Conservation (phyloP, 2,329 filamentous ascomycete genomes). For the Xylariales sp. region DNA sequence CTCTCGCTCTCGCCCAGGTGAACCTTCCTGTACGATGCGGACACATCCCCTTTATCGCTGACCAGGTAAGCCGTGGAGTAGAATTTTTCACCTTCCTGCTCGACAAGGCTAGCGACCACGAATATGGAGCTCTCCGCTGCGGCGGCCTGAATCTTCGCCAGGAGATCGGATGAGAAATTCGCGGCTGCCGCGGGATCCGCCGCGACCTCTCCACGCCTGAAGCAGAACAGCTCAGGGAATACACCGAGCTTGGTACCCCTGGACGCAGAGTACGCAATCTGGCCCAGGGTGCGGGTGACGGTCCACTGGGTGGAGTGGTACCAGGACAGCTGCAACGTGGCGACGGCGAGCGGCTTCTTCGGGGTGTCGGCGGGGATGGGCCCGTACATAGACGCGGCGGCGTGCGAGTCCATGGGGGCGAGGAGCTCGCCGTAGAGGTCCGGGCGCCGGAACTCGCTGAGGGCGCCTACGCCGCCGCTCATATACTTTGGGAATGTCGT, state of each 20-base stretch:
- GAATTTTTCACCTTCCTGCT: not conserved
- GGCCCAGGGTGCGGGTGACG: not conserved
- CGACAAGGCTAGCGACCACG: constrained; percentile 2
- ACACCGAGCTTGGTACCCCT: not conserved
- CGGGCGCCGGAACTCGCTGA: not conserved
- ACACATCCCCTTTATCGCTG: not conserved
- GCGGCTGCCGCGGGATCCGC: not conserved
- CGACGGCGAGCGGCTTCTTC: not conserved
- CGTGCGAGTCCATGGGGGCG: not conserved
- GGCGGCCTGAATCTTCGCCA: not conserved
- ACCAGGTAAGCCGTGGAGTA: constrained; percentile 2
- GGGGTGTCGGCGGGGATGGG: not conserved
- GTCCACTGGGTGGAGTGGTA: constrained; percentile 3
- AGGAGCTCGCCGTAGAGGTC: not conserved
- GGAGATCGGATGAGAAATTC: not conserved
- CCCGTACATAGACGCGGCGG: not conserved
- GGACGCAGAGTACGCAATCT: not conserved
- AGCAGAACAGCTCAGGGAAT: constrained; percentile 1
- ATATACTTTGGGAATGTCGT: not conserved
- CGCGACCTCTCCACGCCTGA: not conserved
- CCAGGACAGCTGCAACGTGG: constrained; percentile 1
- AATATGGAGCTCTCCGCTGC: not conserved
- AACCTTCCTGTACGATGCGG: not conserved
- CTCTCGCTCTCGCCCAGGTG: not conserved
- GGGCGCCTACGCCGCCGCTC: not conserved